phyloP scores from a whole-genome alignment of 257 asterid genomes.

The Solanum verrucosum region DNA sequence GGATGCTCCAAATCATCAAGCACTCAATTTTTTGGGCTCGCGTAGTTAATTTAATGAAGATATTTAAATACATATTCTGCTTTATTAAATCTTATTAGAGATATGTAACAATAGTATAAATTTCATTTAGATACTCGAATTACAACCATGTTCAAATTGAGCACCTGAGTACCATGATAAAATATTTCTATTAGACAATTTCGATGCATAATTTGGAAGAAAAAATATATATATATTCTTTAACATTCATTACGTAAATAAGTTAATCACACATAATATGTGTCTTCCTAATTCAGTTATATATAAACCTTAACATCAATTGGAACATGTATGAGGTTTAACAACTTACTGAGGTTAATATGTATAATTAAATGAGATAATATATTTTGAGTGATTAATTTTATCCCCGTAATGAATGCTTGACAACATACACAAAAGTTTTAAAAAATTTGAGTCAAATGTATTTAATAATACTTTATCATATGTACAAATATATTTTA shows the following conservation, averaged over 20 bases:
- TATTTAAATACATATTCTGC: too few relatives aligned
- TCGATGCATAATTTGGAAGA: background rate
- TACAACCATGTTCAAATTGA: background rate
- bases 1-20: background rate
- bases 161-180: background rate
- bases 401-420: background rate
- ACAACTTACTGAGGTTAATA: background rate
- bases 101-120: too few relatives aligned
- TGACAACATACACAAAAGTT: background rate
- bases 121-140: too few relatives aligned
- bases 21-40: background rate
- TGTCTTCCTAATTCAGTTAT: background rate
- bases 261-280: background rate
- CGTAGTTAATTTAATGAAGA: background rate
- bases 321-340: background rate
- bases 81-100: background rate
- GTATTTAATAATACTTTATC: background rate
- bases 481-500: background rate
- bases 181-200: background rate
- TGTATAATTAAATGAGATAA: background rate
- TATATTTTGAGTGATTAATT: background rate
- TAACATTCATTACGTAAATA: too few relatives aligned
- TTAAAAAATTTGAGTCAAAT: background rate
- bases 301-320: background rate
- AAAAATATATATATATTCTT: rapidly evolving